Evolutionary conservation across 495 filamentous ascomycete species (phyloP).

Genomic region (Xylaria flabelliformis): DNA sequence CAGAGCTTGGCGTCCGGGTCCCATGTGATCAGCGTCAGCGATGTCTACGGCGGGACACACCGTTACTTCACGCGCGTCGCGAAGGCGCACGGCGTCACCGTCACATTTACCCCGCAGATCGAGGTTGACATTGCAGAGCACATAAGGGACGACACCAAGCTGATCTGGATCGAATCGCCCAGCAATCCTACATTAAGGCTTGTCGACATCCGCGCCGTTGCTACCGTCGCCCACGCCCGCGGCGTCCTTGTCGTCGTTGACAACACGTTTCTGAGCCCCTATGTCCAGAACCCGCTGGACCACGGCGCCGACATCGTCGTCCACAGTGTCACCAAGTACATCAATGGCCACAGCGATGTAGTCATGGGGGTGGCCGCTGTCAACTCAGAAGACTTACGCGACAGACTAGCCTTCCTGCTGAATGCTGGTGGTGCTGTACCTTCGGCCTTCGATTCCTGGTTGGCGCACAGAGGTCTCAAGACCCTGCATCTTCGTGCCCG

Average conservation of each 20-base stretch:
- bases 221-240: slow-evolving; percentile 79
- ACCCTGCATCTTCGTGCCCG: slow-evolving; percentile 92
- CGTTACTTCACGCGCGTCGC: slow-evolving; percentile 99
- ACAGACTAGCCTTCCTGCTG: slow-evolving; percentile 86
- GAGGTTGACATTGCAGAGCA: slow-evolving; percentile 83
- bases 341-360: slow-evolving; percentile 98
- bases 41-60: slow-evolving; percentile 97
- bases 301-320: slow-evolving; percentile 97
- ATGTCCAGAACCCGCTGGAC: slow-evolving; percentile 93
- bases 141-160: slow-evolving; percentile 87
- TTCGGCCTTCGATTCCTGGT: slow-evolving; percentile 95
- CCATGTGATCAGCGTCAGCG: slow-evolving; percentile 93
- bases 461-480: slow-evolving; percentile 97
- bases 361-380: slow-evolving; percentile 98
- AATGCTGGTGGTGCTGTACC: slow-evolving; percentile 97
- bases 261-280: slow-evolving; percentile 97
- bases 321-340: slow-evolving; percentile 99
- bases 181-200: slow-evolving; percentile 92
- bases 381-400: slow-evolving; percentile 79
- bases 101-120: slow-evolving; percentile 90
- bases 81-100: slow-evolving; percentile 88
- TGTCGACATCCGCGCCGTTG: slow-evolving; percentile 88
- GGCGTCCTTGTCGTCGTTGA: slow-evolving; percentile 96
- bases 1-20: slow-evolving; percentile 91
- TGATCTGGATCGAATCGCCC: slow-evolving; percentile 97